Conservation (phyloP, 2,329 filamentous ascomycete genomes). For the Nigrospora osmanthi region DNA sequence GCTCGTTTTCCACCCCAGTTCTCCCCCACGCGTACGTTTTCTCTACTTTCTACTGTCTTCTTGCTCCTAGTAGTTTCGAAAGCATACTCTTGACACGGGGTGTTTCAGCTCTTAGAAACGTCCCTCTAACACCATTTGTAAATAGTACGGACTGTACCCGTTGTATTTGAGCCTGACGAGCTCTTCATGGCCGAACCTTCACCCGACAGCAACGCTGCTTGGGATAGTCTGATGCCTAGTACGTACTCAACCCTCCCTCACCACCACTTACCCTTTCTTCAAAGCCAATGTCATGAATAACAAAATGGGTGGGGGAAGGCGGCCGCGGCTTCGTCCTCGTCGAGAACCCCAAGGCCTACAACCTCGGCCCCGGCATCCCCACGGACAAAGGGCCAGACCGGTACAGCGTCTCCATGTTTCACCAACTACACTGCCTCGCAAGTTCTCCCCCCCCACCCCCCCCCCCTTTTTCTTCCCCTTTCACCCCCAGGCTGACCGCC, state of each 20-base stretch:
- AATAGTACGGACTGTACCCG: background rate
- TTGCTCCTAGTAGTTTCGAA: too few species aligned
- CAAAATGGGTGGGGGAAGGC: background rate
- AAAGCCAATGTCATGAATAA: background rate
- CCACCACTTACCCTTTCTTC: background rate
- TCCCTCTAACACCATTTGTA: background rate
- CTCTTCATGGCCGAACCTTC: background rate
- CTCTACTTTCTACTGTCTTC: background rate
- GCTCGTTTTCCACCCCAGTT: background rate
- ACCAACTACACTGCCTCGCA: slow-evolving; percentile 26
- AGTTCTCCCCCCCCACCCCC: slow-evolving; percentile 3
- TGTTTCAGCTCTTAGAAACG: too few species aligned
- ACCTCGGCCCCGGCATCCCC: background rate
- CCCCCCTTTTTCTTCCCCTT: too few species aligned
- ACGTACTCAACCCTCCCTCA: background rate
- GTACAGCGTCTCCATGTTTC: slow-evolving; percentile 18
- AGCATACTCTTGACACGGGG: too few species aligned
- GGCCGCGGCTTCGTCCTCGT: background rate
- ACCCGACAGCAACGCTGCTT: background rate
- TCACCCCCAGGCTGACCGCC: background rate
- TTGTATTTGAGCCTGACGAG: background rate
- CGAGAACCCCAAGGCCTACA: background rate
- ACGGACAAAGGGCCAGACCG: background rate
- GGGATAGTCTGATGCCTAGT: background rate
- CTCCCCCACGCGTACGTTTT: background rate